A percentile compares a stretch with the other conserved stretches of the same genome.
These are phyloP conservation scores for Wallemia mellicola DNA, from an alignment of 1,284 basidiomycete species.

Conservation along the genomic window DNA sequence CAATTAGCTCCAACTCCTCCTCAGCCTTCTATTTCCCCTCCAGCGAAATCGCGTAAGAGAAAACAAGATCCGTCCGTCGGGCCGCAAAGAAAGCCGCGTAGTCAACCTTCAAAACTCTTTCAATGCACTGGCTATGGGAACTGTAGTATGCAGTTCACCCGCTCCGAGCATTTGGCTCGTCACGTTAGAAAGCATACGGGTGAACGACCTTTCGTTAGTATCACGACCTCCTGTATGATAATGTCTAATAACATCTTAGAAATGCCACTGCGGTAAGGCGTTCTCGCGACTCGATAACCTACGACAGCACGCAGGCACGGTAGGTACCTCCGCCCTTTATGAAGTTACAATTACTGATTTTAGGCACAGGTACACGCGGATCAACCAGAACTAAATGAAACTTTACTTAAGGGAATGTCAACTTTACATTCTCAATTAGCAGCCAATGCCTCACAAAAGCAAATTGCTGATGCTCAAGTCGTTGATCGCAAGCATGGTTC, in stretches of 20 bases:
- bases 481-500: not conserved
- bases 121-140: slow-evolving; percentile 82
- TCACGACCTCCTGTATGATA: no score
- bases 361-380: slow-evolving; percentile 1
- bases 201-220: slow-evolving; percentile 65
- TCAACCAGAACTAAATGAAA: not conserved
- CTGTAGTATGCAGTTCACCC: slow-evolving; percentile 80
- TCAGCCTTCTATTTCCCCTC: not conserved
- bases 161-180: slow-evolving; percentile 77
- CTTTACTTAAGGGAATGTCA: not conserved
- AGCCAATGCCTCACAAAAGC: not conserved
- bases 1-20: no score
- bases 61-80: not conserved
- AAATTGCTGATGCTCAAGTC: not conserved
- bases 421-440: not conserved
- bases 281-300: slow-evolving; percentile 91
- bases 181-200: slow-evolving; percentile 97
- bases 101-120: slow-evolving; percentile 53
- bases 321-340: slow-evolving; percentile 12
- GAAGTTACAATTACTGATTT: not conserved
- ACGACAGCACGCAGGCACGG: slow-evolving; percentile 80
- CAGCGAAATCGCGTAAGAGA: not conserved
- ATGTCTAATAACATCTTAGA: no score
- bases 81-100: not conserved
- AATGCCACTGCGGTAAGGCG: slow-evolving; percentile 77